Base-by-base conservation (phyloP, 805 yeast species). In the Saturnispora halmiae region DNA sequence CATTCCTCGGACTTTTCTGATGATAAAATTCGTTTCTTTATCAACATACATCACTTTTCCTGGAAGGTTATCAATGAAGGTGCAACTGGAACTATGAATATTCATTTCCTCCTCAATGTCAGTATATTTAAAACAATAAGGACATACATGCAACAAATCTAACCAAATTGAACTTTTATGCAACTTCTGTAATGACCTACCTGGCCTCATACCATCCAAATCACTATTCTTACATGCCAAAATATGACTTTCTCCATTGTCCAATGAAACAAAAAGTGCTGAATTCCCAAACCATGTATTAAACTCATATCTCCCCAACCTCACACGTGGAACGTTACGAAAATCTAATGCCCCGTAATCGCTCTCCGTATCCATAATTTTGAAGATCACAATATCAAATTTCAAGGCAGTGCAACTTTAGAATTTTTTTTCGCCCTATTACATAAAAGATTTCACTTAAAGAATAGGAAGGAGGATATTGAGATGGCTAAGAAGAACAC, bases 221-320 rank as follows among this genome's bases (percentile, higher is more conserved):
- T 22, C 26, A 5, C 15, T 10, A 16, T 16, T 19, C 7, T 40
- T 34, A 15, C 27, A 40, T 5, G 42, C 42, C 26, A 40, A 30
- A 7, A 33, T 19, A 16, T 33, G 38, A 4, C 13, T 20, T 3
- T 15, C 8, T 29, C 40, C 41, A 19, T 40, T 36, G 11, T 32
- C 31, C n/a, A 20, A 19, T 8, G 47, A 40, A 35, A 67, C 66
- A 47, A 87, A 84, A 55, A 85, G 81, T 1, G 86, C 94, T 3
- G 84, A 73, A 51, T 82, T 82, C 0, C 94, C 92, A 56, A 82
- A 87, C 96, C 96, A 86, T 2, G 96, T 80, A 41, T 76, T 70
- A 46, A 88, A 76, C 44, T 71, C 72, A 49, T 67, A 70, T 16
- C 70, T 67, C 0, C 96, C 96, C 46, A 84, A 73, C 26, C 68